Evolutionary conservation across 805 yeast genomes (phyloP).

Genomic region (Maudiozyma turicensis): DNA sequence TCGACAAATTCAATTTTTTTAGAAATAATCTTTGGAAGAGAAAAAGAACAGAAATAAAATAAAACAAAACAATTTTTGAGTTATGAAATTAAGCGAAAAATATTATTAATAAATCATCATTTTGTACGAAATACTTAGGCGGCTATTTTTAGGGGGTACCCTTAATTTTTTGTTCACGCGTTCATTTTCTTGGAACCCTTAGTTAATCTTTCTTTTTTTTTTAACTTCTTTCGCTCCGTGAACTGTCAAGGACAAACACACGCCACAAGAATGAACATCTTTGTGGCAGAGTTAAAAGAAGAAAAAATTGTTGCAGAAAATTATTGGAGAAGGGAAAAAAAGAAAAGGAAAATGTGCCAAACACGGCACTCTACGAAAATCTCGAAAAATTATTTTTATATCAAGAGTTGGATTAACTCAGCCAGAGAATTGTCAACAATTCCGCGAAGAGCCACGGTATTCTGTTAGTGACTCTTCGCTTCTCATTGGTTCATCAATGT

Average conservation of each 20-base stretch:
- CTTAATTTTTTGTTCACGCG: neutral
- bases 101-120: neutral
- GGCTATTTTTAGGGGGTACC: neutral
- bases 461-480: too few species aligned
- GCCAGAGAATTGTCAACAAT: too few species aligned
- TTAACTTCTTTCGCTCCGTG: neutral
- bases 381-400: neutral
- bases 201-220: neutral
- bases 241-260: too few species aligned
- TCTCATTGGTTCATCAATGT: too few species aligned
- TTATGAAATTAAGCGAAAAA: too few species aligned
- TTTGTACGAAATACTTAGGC: neutral
- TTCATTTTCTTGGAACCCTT: neutral
- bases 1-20: too few species aligned
- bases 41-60: too few species aligned
- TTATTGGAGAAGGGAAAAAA: neutral
- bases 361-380: neutral
- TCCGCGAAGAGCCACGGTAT: too few species aligned
- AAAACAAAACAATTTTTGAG: too few species aligned
- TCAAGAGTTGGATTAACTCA: too few species aligned
- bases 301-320: neutral
- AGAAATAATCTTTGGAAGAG: too few species aligned
- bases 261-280: too few species aligned
- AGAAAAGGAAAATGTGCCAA: neutral
- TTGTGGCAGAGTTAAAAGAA: neutral